Evolutionary conservation across 2,329 filamentous ascomycete species (phyloP).

Genomic region (Bretziella fagacearum): DNA sequence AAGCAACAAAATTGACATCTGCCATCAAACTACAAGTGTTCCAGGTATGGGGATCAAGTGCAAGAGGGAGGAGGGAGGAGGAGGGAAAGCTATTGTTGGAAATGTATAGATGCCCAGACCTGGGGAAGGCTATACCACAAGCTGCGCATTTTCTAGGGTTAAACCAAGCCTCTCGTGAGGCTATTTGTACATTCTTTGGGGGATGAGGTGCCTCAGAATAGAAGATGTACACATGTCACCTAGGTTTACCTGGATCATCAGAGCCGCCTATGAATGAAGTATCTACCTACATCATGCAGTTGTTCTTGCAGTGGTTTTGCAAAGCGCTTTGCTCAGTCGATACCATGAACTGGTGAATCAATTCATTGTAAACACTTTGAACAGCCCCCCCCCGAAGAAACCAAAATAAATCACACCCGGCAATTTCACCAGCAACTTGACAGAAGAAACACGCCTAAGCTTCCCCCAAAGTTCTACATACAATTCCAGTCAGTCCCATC

Average conservation of each 20-base stretch:
- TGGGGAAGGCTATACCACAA: not conserved
- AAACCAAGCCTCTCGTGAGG: not conserved
- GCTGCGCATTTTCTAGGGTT: not conserved
- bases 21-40: conserved; percentile 1
- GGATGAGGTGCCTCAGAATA: not conserved
- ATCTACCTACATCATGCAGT: no score
- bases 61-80: conserved; percentile 1
- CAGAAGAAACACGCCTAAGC: no score
- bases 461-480: no score
- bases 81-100: conserved; percentile 2
- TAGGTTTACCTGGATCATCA: not conserved
- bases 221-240: no score
- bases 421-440: no score
- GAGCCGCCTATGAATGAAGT: no score
- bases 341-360: no score
- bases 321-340: no score
- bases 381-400: no score
- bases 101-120: not conserved
- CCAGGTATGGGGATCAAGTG: not conserved
- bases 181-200: not conserved
- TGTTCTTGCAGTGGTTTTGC: no score
- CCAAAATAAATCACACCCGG: no score
- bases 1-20: not conserved
- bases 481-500: not conserved
- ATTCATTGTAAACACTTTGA: no score